Percentiles rank a stretch among this genome's conserved stretches.
Evolutionary conservation across 768 basidiomycete species (phyloP).

Genomic region (Tulasnella sp.): DNA sequence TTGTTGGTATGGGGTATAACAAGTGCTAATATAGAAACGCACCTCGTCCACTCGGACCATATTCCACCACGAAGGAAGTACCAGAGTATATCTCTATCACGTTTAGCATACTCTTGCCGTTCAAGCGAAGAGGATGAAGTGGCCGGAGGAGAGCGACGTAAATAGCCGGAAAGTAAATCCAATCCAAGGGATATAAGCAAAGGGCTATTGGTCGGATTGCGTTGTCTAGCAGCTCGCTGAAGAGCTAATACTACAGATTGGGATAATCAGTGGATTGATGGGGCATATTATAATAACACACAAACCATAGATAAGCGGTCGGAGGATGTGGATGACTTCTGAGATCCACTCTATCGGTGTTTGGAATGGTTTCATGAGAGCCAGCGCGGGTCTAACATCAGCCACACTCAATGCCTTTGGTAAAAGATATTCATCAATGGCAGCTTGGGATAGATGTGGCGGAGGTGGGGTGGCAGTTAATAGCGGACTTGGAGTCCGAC

Average conservation of each 20-base stretch:
- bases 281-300: constrained; percentile 16
- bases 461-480: constrained; percentile 2
- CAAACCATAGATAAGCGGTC: constrained; percentile 68
- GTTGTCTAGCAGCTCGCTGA: constrained; percentile 21
- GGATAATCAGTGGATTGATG: not conserved
- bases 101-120: constrained; percentile 62
- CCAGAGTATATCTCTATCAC: constrained; percentile 73
- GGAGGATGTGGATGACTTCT: constrained; percentile 54
- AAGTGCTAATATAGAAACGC: constrained; percentile 5
- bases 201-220: constrained; percentile 39
- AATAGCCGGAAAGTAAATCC: constrained; percentile 59
- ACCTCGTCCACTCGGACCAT: constrained; percentile 72
- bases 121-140: constrained; percentile 46
- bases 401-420: constrained; percentile 64
- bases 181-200: constrained; percentile 50
- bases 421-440: constrained; percentile 68
- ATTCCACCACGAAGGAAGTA: constrained; percentile 77
- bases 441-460: constrained; percentile 27
- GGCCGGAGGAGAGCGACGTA: constrained; percentile 50
- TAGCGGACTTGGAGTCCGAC: constrained; percentile 1
- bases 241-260: constrained; percentile 25
- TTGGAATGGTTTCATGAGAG: constrained; percentile 47
- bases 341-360: constrained; percentile 61
- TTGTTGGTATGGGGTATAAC: constrained; percentile 1
- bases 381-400: constrained; percentile 55